A percentile compares a stretch with the other conserved stretches of the same genome.
phyloP scores from a whole-genome alignment of 805 yeast genomes.

The Cyberlindnera americana region DNA sequence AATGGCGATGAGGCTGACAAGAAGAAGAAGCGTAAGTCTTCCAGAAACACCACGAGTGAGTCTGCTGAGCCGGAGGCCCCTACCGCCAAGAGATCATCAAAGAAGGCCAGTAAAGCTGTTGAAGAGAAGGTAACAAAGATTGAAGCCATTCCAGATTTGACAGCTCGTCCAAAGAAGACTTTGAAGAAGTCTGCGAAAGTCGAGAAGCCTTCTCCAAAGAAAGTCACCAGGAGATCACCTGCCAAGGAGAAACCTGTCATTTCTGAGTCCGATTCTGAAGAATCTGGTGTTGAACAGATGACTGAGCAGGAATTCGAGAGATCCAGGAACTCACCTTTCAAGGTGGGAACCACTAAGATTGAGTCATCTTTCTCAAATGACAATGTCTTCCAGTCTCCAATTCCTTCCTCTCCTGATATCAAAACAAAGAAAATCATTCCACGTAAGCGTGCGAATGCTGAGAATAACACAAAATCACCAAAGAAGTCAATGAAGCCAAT shows the following conservation, averaged over 20 bases:
- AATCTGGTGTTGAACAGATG: neutral
- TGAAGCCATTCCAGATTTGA: slow-evolving; percentile 18
- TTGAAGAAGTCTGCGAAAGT: slow-evolving; percentile 4
- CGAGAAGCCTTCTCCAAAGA: slow-evolving; percentile 1
- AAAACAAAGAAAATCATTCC: slow-evolving; percentile 22
- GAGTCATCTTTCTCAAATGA: slow-evolving; percentile 32
- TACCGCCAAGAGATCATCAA: slow-evolving; percentile 15
- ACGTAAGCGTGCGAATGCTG: slow-evolving; percentile 24
- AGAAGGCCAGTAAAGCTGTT: slow-evolving; percentile 21
- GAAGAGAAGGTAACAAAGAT: slow-evolving; percentile 6
- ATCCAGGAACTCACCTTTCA: slow-evolving; percentile 3
- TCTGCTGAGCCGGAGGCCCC: slow-evolving; percentile 1
- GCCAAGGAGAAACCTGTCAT: neutral
- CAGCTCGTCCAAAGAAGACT: neutral
- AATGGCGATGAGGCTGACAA: neutral
- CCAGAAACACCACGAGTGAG: slow-evolving; percentile 3
- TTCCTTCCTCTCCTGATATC: slow-evolving; percentile 22
- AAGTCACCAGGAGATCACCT: neutral
- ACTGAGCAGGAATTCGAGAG: slow-evolving; percentile 5
- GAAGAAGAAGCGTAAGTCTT: neutral
- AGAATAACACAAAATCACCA: slow-evolving; percentile 13
- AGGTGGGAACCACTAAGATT: slow-evolving; percentile 1
- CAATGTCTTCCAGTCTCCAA: slow-evolving; percentile 34
- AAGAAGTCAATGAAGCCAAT: slow-evolving; percentile 10
- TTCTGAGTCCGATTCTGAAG: slow-evolving; percentile 3